A percentile compares a stretch with the other conserved stretches of the same genome.
phyloP scores from a whole-genome alignment of 345 rosid genomes.

The Arabidopsis thaliana region TAIR10.1 NC_003076.8:1688501-1689000 shows the following conservation, averaged over 20 bases:
- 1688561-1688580: conserved; percentile 55
- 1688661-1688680: background rate
- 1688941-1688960: conserved; percentile 37
- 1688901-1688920: conserved; percentile 14
- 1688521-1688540: conserved; percentile 54
- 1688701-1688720: background rate
- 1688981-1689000: conserved; percentile 50
- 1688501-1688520: conserved; percentile 82
- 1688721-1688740: background rate
- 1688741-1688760: too few relatives aligned
- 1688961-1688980: too few relatives aligned
- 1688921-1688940: conserved; percentile 52
- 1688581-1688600: conserved; percentile 60
- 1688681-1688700: background rate
- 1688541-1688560: conserved; percentile 43
- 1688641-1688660: background rate
- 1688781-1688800: background rate
- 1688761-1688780: background rate
- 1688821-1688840: too few relatives aligned
- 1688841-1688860: background rate
- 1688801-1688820: conserved; percentile 6
- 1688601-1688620: too few relatives aligned
- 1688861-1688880: too few relatives aligned
- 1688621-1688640: too few relatives aligned
- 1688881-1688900: conserved; percentile 10